Base-by-base conservation (phyloP, 2,329 filamentous ascomycete species). In the Ceratocystiopsis sp. region DNA sequence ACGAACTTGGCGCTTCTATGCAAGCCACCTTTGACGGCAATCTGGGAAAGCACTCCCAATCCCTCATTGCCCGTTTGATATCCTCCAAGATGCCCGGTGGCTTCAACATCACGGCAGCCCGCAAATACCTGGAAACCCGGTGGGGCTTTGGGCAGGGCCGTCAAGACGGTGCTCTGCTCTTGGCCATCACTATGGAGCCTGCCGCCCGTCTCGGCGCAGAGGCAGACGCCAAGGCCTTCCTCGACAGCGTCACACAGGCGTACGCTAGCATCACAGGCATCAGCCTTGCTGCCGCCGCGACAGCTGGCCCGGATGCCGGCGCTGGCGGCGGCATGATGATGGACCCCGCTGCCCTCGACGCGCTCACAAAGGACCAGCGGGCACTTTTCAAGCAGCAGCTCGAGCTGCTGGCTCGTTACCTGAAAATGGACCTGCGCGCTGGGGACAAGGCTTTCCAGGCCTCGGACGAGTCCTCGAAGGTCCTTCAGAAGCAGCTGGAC, bases 41-140 rank as follows among this genome's bases (percentile, higher is more conserved):
- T 65, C 77, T 98, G 48, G 91, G 91, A 61, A 98, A 98, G 66
- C 87, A 95, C 54, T 93, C 91, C 0, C 81, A 84, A 43, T 93
- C 87, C 3, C 74, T 98, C 45, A 81, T 98, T 60, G 91, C 91
- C 41, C 81, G 91, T 53, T 69, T 98, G 59, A 91, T 98, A 37
- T 96, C 91, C 2, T 95, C 91, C 29, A 98, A 98, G 67, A 98
- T 98, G 91, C 91, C 91, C 40, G 91, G 89, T 67, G 91, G 91
- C 49, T 98, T 98, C 75, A 98, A 96, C 61, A 96, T 96, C 61
- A 96, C 89, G 56, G 73, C 85, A 13, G 84, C 93, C 39, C 77
- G 91, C 56, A 98, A 98, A 65, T 93, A 98, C 58, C 67, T 98
- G 38, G 89, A 95, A 66, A 85, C 83, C 15, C 75, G 85, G 61